phyloP scores from a whole-genome alignment of 441 rosid genomes.

The Gossypium lobatum region DNA sequence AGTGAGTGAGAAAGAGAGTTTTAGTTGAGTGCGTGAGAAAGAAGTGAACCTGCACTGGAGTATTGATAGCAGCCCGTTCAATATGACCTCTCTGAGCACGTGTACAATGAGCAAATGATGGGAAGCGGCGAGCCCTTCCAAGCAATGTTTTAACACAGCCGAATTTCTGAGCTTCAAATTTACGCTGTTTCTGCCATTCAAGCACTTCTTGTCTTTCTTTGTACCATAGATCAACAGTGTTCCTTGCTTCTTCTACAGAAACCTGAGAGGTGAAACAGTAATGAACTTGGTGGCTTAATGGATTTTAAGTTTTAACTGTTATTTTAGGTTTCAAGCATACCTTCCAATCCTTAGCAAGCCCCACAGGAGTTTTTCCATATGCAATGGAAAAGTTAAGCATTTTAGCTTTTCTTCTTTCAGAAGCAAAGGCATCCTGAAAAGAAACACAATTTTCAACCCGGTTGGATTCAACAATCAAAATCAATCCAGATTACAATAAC shows the following conservation, averaged over 20 bases:
- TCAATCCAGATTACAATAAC: background rate
- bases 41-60: conserved; percentile 85
- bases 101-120: conserved; percentile 33
- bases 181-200: conserved; percentile 76
- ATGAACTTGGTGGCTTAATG: conserved; percentile 12
- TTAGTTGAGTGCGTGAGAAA: background rate
- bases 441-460: conserved; percentile 15
- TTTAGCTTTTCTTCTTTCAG: conserved; percentile 97
- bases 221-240: conserved; percentile 90
- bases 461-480: conserved; percentile 12
- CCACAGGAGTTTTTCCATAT: conserved; percentile 86
- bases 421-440: conserved; percentile 77
- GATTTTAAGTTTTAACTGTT: conserved; percentile 14
- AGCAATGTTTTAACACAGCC: conserved; percentile 71
- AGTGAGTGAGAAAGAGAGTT: conserved; percentile 15
- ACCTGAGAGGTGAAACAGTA: conserved; percentile 41
- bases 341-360: conserved; percentile 97
- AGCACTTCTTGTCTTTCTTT: conserved; percentile 84
- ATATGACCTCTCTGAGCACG: conserved; percentile 60
- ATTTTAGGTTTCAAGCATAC: conserved; percentile 31
- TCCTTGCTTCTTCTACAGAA: conserved; percentile 72
- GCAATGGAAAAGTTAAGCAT: conserved; percentile 99
- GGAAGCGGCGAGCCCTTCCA: conserved; percentile 85
- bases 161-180: conserved; percentile 50
- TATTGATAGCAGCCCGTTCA: conserved; percentile 90